phyloP scores from a whole-genome alignment of 2,329 filamentous ascomycete genomes.

The Amphichorda felina region DNA sequence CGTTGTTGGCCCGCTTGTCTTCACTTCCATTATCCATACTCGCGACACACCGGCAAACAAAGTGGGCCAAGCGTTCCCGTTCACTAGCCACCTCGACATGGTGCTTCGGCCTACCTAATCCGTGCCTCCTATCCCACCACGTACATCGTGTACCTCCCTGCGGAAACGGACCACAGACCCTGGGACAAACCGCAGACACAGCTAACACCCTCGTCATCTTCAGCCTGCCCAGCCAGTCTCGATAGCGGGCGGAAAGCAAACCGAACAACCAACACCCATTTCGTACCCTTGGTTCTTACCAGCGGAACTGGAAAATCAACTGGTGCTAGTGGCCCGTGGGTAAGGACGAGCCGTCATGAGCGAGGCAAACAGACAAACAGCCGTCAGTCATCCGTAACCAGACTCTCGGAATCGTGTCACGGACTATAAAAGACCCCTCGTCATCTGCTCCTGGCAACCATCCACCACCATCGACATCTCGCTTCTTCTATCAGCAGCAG shows the following conservation, averaged over 20 bases:
- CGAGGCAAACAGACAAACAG: neutral
- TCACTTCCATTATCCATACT: no score
- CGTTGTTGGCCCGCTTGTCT: no score
- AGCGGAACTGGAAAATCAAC: constrained; percentile 1
- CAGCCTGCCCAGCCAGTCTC: neutral
- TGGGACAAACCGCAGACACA: neutral
- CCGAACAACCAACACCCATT: neutral
- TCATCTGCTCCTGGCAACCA: neutral
- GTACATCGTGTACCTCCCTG: neutral
- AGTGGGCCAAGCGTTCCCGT: no score
- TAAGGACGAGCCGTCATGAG: neutral
- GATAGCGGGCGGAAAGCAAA: neutral
- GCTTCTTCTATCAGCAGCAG: constrained; percentile 1
- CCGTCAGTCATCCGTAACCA: neutral
- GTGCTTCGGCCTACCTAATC: neutral
- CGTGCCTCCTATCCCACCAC: neutral
- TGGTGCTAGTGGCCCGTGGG: neutral
- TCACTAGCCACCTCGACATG: neutral
- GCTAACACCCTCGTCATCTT: neutral
- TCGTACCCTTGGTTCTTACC: neutral
- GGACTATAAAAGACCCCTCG: neutral
- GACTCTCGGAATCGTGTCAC: neutral
- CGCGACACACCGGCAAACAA: no score
- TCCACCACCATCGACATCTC: neutral
- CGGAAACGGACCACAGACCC: neutral